phyloP scores from a whole-genome alignment of 1,284 basidiomycete species.

The Irpex sp. region DNA sequence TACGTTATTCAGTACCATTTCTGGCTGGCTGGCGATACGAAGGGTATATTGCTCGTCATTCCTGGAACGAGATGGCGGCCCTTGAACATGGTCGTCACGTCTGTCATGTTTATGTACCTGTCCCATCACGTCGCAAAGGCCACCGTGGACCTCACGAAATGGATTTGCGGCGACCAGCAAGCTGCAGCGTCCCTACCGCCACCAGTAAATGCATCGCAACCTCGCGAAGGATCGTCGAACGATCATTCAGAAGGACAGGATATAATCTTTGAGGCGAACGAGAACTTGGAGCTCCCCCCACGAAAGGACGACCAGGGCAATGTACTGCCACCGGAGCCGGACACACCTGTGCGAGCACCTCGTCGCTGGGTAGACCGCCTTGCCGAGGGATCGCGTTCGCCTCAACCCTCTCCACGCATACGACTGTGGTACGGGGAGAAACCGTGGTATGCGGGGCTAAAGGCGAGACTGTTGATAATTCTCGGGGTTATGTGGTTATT shows the following conservation, averaged over 20 bases:
- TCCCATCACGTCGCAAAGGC: slow-evolving; percentile 75
- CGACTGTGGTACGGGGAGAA: slow-evolving; percentile 29
- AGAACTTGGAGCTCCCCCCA: slow-evolving; percentile 17
- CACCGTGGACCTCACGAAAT: slow-evolving; percentile 68
- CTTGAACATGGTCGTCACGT: slow-evolving; percentile 74
- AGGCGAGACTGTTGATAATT: slow-evolving; percentile 32
- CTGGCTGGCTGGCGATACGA: slow-evolving; percentile 86
- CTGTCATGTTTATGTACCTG: slow-evolving; percentile 75
- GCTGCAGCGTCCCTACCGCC: slow-evolving; percentile 31
- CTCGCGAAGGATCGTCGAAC: neutral
- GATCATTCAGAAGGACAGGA: slow-evolving; percentile 18
- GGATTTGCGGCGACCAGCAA: slow-evolving; percentile 51
- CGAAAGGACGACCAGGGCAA: slow-evolving; percentile 22
- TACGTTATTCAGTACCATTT: slow-evolving; percentile 90
- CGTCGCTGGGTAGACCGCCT: slow-evolving; percentile 56
- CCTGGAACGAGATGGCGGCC: slow-evolving; percentile 72
- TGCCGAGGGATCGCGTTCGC: slow-evolving; percentile 33
- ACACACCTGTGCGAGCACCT: slow-evolving; percentile 35
- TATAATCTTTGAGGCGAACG: slow-evolving; percentile 26
- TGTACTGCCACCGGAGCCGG: slow-evolving; percentile 21
- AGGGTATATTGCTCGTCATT: slow-evolving; percentile 77
- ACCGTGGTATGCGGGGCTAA: slow-evolving; percentile 32
- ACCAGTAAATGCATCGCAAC: slow-evolving; percentile 11
- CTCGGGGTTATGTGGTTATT: slow-evolving; percentile 49
- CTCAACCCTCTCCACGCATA: slow-evolving; percentile 23